Conservation (phyloP, 2,329 filamentous ascomycete species). For the Xylaria sp. region DNA sequence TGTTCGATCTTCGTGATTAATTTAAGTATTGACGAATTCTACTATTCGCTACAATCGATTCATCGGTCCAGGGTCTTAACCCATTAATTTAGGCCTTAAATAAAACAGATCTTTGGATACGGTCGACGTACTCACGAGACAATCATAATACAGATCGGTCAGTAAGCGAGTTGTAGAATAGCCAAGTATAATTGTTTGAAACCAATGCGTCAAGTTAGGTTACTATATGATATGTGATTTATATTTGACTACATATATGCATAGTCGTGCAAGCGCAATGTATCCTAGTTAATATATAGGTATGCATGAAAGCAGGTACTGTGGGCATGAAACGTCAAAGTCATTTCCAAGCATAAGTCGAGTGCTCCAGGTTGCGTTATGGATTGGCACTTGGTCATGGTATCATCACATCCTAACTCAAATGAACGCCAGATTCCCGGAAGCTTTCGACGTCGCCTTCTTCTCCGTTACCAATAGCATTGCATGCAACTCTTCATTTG, state of each 20-base stretch:
- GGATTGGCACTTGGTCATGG: not conserved
- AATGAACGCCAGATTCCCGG: conserved; percentile 8
- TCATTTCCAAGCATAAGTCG: not conserved
- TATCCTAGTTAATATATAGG: not conserved
- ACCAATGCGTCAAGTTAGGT: not conserved
- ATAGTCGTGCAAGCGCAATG: not conserved
- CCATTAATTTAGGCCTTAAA: not conserved
- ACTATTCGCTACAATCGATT: not conserved
- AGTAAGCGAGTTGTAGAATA: not conserved
- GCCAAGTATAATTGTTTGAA: not conserved
- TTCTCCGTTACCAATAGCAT: not conserved
- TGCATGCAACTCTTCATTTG: not conserved
- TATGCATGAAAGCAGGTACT: not conserved
- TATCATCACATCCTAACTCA: conserved; percentile 13
- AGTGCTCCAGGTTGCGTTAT: not conserved
- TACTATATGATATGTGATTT: not conserved
- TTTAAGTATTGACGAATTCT: not conserved
- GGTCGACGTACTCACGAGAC: not conserved
- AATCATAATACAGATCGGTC: not conserved
- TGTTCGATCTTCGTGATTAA: too few relatives aligned
- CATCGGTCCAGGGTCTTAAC: not conserved
- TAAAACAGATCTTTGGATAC: not conserved
- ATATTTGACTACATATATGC: not conserved
- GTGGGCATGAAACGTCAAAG: conserved; percentile 7
- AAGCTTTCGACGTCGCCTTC: not conserved